Conservation (phyloP, 331 rosid genomes). For the Cydonia oblonga region DNA sequence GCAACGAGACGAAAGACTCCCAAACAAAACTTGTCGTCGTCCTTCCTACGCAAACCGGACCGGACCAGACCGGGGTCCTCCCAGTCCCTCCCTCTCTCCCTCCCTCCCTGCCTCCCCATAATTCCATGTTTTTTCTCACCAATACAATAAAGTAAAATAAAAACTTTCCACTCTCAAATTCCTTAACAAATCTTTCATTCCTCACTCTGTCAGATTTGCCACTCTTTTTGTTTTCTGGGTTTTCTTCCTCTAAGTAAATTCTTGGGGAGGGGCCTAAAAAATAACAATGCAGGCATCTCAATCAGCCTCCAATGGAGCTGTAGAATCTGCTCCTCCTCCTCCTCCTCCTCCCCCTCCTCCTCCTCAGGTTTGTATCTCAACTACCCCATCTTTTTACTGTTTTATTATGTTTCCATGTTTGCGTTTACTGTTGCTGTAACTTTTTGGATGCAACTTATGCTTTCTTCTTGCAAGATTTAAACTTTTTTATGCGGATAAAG, state of each 20-base stretch:
- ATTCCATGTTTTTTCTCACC: neutral
- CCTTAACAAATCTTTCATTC: neutral
- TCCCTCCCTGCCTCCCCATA: too few species aligned
- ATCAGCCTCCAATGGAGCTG: conserved; percentile 28
- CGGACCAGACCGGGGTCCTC: too few species aligned
- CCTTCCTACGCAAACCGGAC: too few species aligned
- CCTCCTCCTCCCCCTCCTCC: neutral
- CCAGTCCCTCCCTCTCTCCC: too few species aligned
- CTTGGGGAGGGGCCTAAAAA: conserved; percentile 6
- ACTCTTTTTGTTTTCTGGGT: neutral
- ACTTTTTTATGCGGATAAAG: neutral
- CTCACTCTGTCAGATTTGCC: neutral
- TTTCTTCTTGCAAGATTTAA: neutral
- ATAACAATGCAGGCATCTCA: conserved; percentile 51
- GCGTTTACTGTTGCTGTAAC: neutral
- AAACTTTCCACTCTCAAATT: too few species aligned
- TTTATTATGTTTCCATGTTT: neutral
- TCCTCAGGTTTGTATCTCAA: conserved; percentile 37
- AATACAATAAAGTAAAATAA: neutral
- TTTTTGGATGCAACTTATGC: neutral
- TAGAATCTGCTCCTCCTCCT: conserved; percentile 27
- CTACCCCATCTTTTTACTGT: neutral
- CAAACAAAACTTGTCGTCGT: too few species aligned
- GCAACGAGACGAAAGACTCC: too few species aligned
- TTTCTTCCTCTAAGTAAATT: too few species aligned